Base-by-base conservation (phyloP, 768 basidiomycete species). In the Hydnum rufescens region DNA sequence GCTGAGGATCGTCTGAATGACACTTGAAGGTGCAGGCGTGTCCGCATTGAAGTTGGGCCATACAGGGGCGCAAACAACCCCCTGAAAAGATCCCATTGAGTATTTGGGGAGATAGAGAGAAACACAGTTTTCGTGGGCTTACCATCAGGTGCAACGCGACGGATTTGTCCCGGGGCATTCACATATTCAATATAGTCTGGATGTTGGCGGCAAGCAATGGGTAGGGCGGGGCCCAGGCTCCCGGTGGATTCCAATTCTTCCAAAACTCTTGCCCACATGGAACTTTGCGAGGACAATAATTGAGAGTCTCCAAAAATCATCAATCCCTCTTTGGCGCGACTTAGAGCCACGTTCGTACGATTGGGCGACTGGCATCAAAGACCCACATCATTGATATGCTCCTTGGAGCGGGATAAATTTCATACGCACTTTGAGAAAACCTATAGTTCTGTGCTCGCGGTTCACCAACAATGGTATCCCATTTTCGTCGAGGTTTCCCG, bases 321-420 rank as follows among this genome's bases (percentile, higher is more conserved):
- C 1, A 87, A 65, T 3, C 83, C 83, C 55, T 86, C 75, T 48
- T 74, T 72, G 3, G 83, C 82, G 22, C 83, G 71, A 22, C 82
- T 83, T 3, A 86, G 61, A 0, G 84, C 80, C 39, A 85, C 83
- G 49, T 67, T 77, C 1, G 70, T 74, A 29, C 74, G 65, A 57
- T 77, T 77, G 52, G 70, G 67, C 1, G 74, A 76, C 75, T 77
- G 56, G n/a, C n/a, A n/a, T n/a, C n/a, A n/a, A n/a, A n/a, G n/a
- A n/a, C n/a, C n/a, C n/a, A 4, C 34, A 16, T 57, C 32, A 13
- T n/a, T 18, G 18, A 26, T n/a, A 1, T 19, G 46, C n/a, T n/a
- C n/a, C n/a, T n/a, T 39, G 36, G 36, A 39, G 22, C 13, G 36
- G 36, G 13, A 53, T 22, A 39, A 39, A 22, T 13, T 25, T 4